Conservation (phyloP, 768 basidiomycete species). For the Podaxis sp. region DNA sequence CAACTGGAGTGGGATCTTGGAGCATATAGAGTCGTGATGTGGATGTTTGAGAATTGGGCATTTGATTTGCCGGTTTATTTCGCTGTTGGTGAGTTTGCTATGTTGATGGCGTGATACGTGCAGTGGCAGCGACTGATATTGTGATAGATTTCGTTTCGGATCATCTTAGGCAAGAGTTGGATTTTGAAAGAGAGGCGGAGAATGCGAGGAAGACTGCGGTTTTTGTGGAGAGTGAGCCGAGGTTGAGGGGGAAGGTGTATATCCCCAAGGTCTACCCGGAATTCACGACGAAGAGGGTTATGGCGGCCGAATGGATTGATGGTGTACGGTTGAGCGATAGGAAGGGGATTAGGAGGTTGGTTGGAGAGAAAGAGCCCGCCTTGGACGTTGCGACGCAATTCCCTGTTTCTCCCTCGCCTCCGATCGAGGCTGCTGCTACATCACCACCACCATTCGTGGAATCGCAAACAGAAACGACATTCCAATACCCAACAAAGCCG, state of each 20-base stretch:
- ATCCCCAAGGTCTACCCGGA: conserved; percentile 76
- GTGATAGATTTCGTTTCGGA: conserved; percentile 71
- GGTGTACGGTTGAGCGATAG: conserved; percentile 72
- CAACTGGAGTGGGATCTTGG: conserved; percentile 87
- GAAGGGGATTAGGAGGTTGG: conserved; percentile 51
- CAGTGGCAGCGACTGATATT: not conserved
- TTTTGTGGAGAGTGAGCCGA: conserved; percentile 69
- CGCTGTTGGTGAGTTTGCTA: conserved; percentile 55
- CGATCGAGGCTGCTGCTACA: conserved; percentile 9
- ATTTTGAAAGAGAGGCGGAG: conserved; percentile 76
- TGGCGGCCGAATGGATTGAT: conserved; percentile 86
- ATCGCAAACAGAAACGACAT: conserved; percentile 14
- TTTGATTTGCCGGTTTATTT: conserved; percentile 89
- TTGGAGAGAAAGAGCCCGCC: conserved; percentile 45
- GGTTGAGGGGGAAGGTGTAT: conserved; percentile 67
- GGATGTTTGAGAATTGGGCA: conserved; percentile 74
- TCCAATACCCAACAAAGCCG: conserved; percentile 32
- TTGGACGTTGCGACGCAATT: not conserved
- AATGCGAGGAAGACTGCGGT: conserved; percentile 73
- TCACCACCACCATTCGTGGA: conserved; percentile 7
- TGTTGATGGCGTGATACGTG: not conserved
- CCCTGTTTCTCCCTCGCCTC: conserved; percentile 15
- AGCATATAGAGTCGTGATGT: conserved; percentile 71
- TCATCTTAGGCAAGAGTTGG: conserved; percentile 81
- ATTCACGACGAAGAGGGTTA: conserved; percentile 73